Base-by-base conservation (phyloP, 306 rosid genomes). In the Senna tora region DNA sequence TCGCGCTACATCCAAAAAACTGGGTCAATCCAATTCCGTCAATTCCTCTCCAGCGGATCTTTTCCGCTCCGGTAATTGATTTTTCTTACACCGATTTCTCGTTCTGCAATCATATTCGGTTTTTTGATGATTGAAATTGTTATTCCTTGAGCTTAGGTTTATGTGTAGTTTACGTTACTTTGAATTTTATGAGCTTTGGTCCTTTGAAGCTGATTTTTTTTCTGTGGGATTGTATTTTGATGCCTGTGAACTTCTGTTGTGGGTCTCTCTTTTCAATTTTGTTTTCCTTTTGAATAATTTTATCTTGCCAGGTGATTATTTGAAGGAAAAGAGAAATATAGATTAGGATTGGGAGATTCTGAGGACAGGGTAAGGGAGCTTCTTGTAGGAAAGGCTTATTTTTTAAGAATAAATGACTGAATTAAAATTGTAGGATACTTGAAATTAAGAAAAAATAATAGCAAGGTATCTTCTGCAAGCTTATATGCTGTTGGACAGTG, bases 31-130 rank as follows among this genome's bases (percentile, higher is more conserved):
- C 65, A 87, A 87, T 79, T 83, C 87, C 66, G 67, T 80, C 22
- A 89, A 85, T 83, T 87, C 92, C 54, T 79, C 92, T 16, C 81
- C 96, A 17, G 80, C 82, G 56, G 97, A 91, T 88, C 89, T 88
- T 80, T 88, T 85, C 81, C 97, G 97, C 58, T 87, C 93, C 53
- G 97, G 97, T 91, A 11, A 36, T 61, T 38, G 16, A 61, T 61
- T 36, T 61, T 13, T 45, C 32, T 8, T n/a, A 25, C 30, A 25
- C 30, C 30, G 30, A 25, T 65, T 69, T 30, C n/a, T n/a, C n/a
- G n/a, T n/a, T n/a, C n/a, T n/a, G 20, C 20, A 9, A 22, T 16
- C 10, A 4, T 67, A 14, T 33, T 49, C 38, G 21, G 21, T 61
- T 61, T 46, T 49, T 30, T 36, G 5, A 6, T 28, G 0, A 57